Base-by-base conservation (phyloP, 495 filamentous ascomycete genomes). In the Xylaria scruposa region DNA sequence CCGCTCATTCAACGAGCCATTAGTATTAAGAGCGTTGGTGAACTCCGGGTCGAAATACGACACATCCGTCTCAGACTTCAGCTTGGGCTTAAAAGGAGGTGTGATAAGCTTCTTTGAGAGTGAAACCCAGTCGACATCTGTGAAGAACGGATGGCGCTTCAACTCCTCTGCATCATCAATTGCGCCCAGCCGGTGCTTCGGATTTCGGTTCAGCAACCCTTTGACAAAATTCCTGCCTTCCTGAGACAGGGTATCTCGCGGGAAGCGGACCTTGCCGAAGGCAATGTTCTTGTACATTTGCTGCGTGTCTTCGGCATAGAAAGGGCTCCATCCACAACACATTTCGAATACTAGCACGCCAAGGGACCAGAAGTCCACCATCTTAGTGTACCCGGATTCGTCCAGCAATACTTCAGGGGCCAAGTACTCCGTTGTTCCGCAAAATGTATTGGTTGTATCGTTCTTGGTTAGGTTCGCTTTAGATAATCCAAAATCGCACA, bases 251-350 rank as follows among this genome's bases (percentile, higher is more conserved):
- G 96, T 97, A 78, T 99, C 96, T 68, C 94, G 89, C 19, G 96
- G 96, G 83, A 99, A 99, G 71, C 95, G 88, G 44, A 99, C 96
- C 77, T 99, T 99, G 76, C 96, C 96, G 78, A 98, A 98, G 0
- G 95, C 97, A 71, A 99, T 99, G 83, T 99, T 99, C 85, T 98
- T 99, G 83, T 99, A 99, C 96, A 99, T 99, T 79, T 99, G 96
- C 81, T 99, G 96, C 2, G 95, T 98, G 75, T 99, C 97, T 73
- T 99, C 96, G 69, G 96, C 97, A 78, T 98, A 99, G 83, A 99
- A 99, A 0, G 96, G 96, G 76, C 94, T 97, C 96, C 96, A 99
- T 3, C 96, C 96, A 77, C 96, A 99, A 81, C 95, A 98, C 96
- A 99, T 99, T 81, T 99, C 96, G 79, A 99, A 99, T 12, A 99